Conservation (phyloP, 176 grass and related monocot genomes). For the Otatea glauca region DNA sequence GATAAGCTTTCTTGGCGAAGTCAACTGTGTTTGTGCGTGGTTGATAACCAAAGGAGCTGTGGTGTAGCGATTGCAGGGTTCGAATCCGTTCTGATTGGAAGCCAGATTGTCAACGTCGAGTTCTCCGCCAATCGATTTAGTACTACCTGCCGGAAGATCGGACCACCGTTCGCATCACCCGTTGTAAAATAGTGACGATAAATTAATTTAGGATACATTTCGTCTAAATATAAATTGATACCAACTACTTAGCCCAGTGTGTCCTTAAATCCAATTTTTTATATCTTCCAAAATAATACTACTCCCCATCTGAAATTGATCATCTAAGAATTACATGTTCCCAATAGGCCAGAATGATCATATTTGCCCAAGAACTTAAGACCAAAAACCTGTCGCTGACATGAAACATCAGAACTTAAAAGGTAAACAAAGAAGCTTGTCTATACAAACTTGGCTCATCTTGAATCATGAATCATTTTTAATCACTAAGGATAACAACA, state of each 20-base stretch:
- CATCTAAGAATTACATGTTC: neutral
- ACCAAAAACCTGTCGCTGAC: neutral
- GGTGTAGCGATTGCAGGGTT: no score
- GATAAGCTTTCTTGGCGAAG: no score
- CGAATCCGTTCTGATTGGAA: no score
- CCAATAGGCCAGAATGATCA: neutral
- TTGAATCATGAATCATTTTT: neutral
- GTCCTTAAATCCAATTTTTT: neutral
- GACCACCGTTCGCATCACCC: no score
- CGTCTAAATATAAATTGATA: neutral
- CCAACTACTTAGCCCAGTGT: neutral
- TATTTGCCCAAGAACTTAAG: neutral
- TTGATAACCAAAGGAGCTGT: no score
- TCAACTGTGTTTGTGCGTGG: no score
- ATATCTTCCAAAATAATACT: constrained; percentile 12
- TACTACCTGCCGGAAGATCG: no score
- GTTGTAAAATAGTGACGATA: neutral
- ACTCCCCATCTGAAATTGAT: constrained; percentile 1
- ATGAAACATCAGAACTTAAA: constrained; percentile 7
- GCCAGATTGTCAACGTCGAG: no score
- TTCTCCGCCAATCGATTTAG: no score
- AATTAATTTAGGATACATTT: constrained; percentile 17
- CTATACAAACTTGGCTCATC: neutral
- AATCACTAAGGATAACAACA: neutral
- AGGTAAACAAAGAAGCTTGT: neutral